phyloP scores from a whole-genome alignment of 1,139 yeast species.

The Scheffersomyces stambukii region DNA sequence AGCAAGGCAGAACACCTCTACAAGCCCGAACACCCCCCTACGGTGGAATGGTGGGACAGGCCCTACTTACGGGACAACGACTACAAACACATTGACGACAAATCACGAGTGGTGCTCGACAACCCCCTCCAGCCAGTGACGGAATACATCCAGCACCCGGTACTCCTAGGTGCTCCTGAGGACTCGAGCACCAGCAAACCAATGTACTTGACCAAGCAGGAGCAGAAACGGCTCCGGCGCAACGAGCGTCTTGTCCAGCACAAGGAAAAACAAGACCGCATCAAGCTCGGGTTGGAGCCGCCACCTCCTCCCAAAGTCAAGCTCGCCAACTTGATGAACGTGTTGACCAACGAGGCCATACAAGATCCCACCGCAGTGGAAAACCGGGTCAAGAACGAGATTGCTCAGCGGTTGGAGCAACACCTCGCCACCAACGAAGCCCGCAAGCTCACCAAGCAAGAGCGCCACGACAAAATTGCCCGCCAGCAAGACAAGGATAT shows the following conservation, averaged over 20 bases:
- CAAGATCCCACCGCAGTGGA: constrained; percentile 89
- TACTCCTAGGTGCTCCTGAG: constrained; percentile 52
- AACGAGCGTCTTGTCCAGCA: constrained; percentile 62
- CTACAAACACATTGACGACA: constrained; percentile 21
- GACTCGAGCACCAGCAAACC: constrained; percentile 34
- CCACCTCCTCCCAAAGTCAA: constrained; percentile 91
- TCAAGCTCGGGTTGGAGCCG: constrained; percentile 76
- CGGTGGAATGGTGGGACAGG: constrained; percentile 82
- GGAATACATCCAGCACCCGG: constrained; percentile 76
- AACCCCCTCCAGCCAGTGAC: constrained; percentile 51
- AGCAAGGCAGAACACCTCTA: constrained; percentile 50
- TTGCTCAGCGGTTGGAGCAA: constrained; percentile 53
- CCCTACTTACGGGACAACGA: constrained; percentile 34
- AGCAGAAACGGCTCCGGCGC: constrained; percentile 68
- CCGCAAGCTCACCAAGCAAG: constrained; percentile 59
- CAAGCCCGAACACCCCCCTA: constrained; percentile 48
- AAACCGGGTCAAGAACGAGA: constrained; percentile 62
- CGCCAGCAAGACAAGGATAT: constrained; percentile 43
- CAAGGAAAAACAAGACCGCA: constrained; percentile 72
- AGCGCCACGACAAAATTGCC: constrained; percentile 47
- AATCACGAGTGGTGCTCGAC: constrained; percentile 19
- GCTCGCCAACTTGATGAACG: constrained; percentile 77
- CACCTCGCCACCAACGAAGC: constrained; percentile 63
- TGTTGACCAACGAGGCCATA: constrained; percentile 81
- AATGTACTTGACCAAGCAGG: constrained; percentile 69